phyloP scores from a whole-genome alignment of 495 filamentous ascomycete species.

The Talaromyces ruber region DNA sequence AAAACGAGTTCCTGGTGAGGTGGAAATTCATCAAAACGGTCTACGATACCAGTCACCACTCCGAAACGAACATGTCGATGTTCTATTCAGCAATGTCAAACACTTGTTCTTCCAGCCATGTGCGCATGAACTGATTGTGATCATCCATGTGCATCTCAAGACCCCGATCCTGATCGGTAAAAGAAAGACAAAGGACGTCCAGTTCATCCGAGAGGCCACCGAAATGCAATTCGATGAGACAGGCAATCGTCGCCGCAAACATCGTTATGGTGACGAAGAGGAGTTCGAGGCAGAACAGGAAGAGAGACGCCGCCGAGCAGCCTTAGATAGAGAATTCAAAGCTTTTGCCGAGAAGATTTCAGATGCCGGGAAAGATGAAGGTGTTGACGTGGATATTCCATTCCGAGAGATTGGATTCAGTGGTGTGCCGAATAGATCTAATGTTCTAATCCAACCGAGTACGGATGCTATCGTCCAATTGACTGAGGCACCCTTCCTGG shows the following conservation, averaged over 20 bases:
- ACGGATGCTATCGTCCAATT: conserved; percentile 98
- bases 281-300: conserved; percentile 99
- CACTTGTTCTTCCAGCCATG: conserved; percentile 99
- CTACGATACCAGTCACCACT: conserved; percentile 89
- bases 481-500: conserved; percentile 93
- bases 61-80: conserved; percentile 76
- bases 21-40: conserved; percentile 98
- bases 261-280: conserved; percentile 97
- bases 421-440: conserved; percentile 90
- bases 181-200: conserved; percentile 96
- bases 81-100: conserved; percentile 97
- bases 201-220: conserved; percentile 96
- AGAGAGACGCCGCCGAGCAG: conserved; percentile 81
- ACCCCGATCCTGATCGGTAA: conserved; percentile 98
- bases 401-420: conserved; percentile 95
- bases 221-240: conserved; percentile 99
- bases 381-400: conserved; percentile 88
- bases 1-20: conserved; percentile 87
- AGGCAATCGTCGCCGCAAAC: conserved; percentile 93
- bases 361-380: conserved; percentile 75
- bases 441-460: conserved; percentile 89
- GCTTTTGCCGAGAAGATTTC: conserved; percentile 95
- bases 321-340: conserved; percentile 91
- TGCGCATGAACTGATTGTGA: conserved; percentile 89
- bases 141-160: conserved; percentile 96